Evolutionary conservation across 805 yeast species (phyloP), one percentile per base, ranked within the genome.

Genomic region (Saturnispora dispora): DNA sequence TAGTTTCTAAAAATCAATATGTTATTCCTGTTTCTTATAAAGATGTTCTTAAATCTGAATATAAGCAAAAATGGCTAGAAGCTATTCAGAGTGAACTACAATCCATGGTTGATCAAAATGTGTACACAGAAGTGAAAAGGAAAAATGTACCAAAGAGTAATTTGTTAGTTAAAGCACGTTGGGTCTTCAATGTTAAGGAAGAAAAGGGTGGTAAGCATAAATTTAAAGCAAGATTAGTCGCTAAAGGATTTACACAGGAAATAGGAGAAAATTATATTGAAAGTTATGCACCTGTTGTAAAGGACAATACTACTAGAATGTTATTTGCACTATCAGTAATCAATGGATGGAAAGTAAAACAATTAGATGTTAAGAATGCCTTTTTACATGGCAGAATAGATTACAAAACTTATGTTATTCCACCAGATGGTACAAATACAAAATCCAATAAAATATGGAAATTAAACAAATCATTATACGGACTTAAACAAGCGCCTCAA

Each of bases 301-400:
- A 33, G 8, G 44, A 30, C 42, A 48, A 54, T 17, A 25, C 52
- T 4, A 6, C 49, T 3, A 47, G 55, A 41, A 40, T 49, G 4
- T 1, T 50, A 1, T 20, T 50, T 3, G 22, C 40, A 15, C 7
- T 48, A 2, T 5, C 39, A 8, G 36, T 50, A 45, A 37, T 2
- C 17, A 2, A 32, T 50, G 2, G 13, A 4, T 49, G 36, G n/a
- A 41, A 17, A 55, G 50, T 45, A 44, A 47, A 3, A 50, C n/a
- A n/a, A n/a, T n/a, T n/a, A n/a, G n/a, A n/a, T n/a, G n/a, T n/a
- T n/a, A n/a, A 54, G 13, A 52, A 35, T 41, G 52, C 52, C 11
- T 54, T 54, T 28, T 36, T 52, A 2, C 51, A 50, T 36, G 55
- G 52, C 11, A 35, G 45, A 1, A 43, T 52, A 5, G 53, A 54